Evolutionary conservation across 129 eudicot genomes (phyloP).

Genomic region (Rutidosis leptorrhynchoides): DNA sequence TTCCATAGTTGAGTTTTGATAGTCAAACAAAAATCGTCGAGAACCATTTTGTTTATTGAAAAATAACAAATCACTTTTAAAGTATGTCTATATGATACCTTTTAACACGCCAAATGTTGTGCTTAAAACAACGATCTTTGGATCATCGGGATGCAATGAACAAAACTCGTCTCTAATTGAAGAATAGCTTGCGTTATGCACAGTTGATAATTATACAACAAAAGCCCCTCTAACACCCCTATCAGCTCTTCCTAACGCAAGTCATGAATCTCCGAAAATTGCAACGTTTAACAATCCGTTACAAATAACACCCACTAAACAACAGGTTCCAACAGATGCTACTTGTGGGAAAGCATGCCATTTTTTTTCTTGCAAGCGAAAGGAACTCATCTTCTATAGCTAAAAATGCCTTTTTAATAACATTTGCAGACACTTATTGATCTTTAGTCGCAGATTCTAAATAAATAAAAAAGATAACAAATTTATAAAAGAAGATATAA

Average conservation of each 20-base stretch:
- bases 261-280: constrained; percentile 94
- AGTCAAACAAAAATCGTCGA: too few species aligned
- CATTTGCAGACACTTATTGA: constrained; percentile 64
- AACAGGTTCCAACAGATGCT: constrained; percentile 87
- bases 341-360: constrained; percentile 68
- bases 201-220: constrained; percentile 75
- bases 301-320: constrained; percentile 81
- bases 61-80: too few species aligned
- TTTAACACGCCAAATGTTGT: constrained; percentile 95
- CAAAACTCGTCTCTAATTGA: constrained; percentile 76
- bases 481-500: too few species aligned
- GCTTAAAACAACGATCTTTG: constrained; percentile 78
- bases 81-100: constrained; percentile 96
- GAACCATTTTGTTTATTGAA: too few species aligned
- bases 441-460: constrained; percentile 74
- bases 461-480: constrained; percentile 3
- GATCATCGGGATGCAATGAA: constrained; percentile 71
- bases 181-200: constrained; percentile 72
- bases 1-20: too few species aligned
- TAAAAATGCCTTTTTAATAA: constrained; percentile 76
- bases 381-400: constrained; percentile 85
- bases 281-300: constrained; percentile 69
- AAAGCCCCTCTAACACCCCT: constrained; percentile 47
- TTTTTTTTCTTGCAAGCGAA: constrained; percentile 56
- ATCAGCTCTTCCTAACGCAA: constrained; percentile 77